These are phyloP conservation scores for Sporothrix brasiliensis DNA, from an alignment of 2,329 filamentous ascomycete genomes.

Conservation along the genomic window DNA sequence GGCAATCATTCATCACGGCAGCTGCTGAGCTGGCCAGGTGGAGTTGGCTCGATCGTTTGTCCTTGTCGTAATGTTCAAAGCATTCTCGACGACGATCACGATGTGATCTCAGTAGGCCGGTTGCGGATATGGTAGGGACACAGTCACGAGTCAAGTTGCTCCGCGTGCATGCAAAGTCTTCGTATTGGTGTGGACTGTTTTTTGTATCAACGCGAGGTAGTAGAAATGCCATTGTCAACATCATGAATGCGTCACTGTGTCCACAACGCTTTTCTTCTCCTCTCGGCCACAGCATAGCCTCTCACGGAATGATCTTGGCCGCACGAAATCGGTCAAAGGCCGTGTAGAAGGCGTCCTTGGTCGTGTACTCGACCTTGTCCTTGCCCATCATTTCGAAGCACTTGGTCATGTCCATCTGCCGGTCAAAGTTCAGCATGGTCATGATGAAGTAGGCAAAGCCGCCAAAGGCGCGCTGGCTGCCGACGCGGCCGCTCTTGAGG, in stretches of 20 bases:
- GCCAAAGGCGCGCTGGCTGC: constrained; percentile 41
- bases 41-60: too few species aligned
- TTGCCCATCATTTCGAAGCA: constrained; percentile 42
- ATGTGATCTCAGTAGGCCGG: background rate
- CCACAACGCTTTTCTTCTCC: background rate
- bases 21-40: background rate
- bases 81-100: background rate
- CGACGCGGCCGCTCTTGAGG: constrained; percentile 41
- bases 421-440: constrained; percentile 44
- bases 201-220: background rate
- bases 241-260: background rate
- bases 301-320: constrained; percentile 43
- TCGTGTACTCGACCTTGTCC: constrained; percentile 40
- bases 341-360: constrained; percentile 41
- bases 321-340: constrained; percentile 43
- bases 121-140: background rate
- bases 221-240: background rate
- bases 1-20: constrained; percentile 7
- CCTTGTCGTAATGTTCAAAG: background rate
- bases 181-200: constrained; percentile 7
- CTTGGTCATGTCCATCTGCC: constrained; percentile 43
- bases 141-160: background rate
- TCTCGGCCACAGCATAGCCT: too few species aligned
- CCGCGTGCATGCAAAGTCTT: background rate
- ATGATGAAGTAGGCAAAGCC: constrained; percentile 44